phyloP scores from a whole-genome alignment of 306 rosid genomes.

The Quercus glauca region DNA sequence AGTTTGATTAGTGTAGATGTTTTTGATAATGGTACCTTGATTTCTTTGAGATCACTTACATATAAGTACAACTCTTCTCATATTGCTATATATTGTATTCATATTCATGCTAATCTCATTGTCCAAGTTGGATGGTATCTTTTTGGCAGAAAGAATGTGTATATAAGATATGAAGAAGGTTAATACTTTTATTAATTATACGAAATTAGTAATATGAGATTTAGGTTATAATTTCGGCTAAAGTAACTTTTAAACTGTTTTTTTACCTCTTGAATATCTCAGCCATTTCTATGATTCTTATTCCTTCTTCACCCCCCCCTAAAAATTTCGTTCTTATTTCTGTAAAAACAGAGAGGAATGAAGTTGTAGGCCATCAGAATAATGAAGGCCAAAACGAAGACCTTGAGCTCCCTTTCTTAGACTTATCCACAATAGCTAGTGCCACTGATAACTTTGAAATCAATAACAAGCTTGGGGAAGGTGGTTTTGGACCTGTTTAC shows the following conservation, averaged over 20 bases:
- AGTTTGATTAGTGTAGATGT: no score
- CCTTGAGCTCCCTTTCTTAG: slow-evolving; percentile 45
- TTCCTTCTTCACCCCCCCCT: no score
- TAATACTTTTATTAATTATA: no score
- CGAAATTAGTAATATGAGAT: no score
- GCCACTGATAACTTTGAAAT: slow-evolving; percentile 49
- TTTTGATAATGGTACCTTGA: no score
- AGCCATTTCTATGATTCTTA: background rate
- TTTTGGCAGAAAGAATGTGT: no score
- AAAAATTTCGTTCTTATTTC: background rate
- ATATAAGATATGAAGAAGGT: no score
- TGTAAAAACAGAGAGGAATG: background rate
- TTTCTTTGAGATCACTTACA: no score
- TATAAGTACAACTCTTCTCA: no score
- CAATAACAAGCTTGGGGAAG: slow-evolving; percentile 47
- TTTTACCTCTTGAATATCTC: background rate
- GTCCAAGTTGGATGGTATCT: no score
- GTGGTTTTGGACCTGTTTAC: slow-evolving; percentile 65
- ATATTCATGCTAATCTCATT: no score
- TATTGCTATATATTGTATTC: no score
- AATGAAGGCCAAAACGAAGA: slow-evolving; percentile 24
- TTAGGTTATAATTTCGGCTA: background rate
- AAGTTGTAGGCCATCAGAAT: background rate
- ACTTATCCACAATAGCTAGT: slow-evolving; percentile 24
- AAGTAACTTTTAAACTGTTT: background rate